phyloP scores from a whole-genome alignment of 2,329 filamentous ascomycete genomes.

The Fusarium humuli region DNA sequence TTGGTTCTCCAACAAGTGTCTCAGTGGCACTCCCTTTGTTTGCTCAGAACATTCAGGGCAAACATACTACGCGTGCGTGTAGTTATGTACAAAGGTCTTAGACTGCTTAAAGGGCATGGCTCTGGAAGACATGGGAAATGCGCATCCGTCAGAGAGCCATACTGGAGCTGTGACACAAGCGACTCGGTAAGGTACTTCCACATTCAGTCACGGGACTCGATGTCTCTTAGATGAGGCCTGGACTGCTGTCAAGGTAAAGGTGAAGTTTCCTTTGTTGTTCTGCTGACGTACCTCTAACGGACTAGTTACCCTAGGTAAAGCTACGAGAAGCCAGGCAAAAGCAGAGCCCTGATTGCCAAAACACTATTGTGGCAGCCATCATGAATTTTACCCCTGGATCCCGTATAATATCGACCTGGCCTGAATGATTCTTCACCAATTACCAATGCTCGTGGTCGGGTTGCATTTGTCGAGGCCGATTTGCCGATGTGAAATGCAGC shows the following conservation, averaged over 20 bases:
- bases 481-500: slow-evolving; percentile 9
- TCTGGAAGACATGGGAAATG: background rate
- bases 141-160: background rate
- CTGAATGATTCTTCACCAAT: background rate
- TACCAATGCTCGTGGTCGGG: slow-evolving; percentile 12
- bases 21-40: slow-evolving; percentile 25
- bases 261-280: background rate
- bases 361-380: slow-evolving; percentile 2
- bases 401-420: background rate
- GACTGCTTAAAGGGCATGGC: background rate
- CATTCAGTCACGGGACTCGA: slow-evolving; percentile 23
- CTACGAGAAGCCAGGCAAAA: background rate
- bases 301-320: slow-evolving; percentile 15
- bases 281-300: background rate
- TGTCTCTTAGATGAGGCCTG: background rate
- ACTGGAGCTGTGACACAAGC: slow-evolving; percentile 10
- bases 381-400: slow-evolving; percentile 13
- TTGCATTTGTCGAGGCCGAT: slow-evolving; percentile 15
- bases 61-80: slow-evolving; percentile 14
- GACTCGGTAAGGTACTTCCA: slow-evolving; percentile 23
- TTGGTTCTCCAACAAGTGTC: slow-evolving; percentile 9
- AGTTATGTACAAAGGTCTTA: background rate
- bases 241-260: background rate
- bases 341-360: background rate
- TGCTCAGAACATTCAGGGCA: background rate